A percentile compares a stretch with the other conserved stretches of the same genome.
phyloP scores from a whole-genome alignment of 306 rosid genomes.

The Acmispon strigosus region DNA sequence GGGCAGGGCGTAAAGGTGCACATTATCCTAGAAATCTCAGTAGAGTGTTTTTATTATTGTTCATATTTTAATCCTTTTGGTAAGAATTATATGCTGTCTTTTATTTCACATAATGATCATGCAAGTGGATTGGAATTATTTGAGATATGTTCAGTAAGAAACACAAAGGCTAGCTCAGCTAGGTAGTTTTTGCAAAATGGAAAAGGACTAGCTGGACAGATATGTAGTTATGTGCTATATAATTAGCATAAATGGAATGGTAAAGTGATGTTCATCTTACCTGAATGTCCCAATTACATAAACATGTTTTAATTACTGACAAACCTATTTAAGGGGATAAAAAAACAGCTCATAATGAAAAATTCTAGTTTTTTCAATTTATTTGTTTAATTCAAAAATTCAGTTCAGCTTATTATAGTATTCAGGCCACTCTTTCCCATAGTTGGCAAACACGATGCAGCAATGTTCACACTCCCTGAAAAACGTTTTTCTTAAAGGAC shows the following conservation, averaged over 20 bases:
- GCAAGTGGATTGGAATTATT: not conserved
- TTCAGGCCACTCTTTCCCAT: no score
- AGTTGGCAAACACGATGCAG: no score
- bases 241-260: not conserved
- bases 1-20: slow-evolving; percentile 13
- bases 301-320: no score
- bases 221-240: not conserved
- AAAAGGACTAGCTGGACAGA: not conserved
- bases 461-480: no score
- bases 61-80: not conserved
- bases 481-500: no score
- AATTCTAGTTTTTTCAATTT: not conserved
- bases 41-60: not conserved
- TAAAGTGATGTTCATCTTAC: not conserved
- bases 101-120: not conserved
- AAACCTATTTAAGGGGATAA: no score
- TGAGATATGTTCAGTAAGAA: not conserved
- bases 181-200: not conserved
- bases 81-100: not conserved
- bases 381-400: no score
- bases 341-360: no score
- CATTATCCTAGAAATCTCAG: not conserved
- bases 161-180: not conserved
- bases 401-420: no score
- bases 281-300: not conserved